A percentile compares a stretch with the other conserved stretches of the same genome.
Evolutionary conservation across 371 early-diverging fungal species (phyloP).

Genomic region (Apophysomyces ossiformis): DNA sequence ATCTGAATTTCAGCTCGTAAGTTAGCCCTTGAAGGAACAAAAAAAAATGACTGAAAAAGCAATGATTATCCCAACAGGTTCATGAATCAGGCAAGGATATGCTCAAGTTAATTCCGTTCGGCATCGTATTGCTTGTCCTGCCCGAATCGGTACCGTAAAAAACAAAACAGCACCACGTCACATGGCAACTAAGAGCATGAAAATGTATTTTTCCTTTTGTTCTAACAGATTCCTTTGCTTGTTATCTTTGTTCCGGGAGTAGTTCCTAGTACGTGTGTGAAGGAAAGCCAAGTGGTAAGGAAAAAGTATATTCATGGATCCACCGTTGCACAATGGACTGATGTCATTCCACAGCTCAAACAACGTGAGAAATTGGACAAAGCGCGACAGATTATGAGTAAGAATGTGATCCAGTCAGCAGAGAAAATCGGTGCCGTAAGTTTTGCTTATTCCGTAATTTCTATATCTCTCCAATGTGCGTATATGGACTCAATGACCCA

Average conservation of each 20-base stretch:
- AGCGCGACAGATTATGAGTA: constrained; percentile 56
- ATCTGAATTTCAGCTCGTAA: constrained; percentile 37
- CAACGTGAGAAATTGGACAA: constrained; percentile 63
- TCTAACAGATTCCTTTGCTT: constrained; percentile 56
- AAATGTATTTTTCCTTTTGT: too few relatives aligned
- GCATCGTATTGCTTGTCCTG: constrained; percentile 53
- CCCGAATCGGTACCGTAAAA: constrained; percentile 56
- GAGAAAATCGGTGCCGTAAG: constrained; percentile 40
- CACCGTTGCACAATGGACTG: constrained; percentile 4
- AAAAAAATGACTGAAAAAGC: neutral
- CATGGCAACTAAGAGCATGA: neutral
- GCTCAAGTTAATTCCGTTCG: constrained; percentile 65
- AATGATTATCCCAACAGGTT: constrained; percentile 35
- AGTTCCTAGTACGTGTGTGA: constrained; percentile 68
- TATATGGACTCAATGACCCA: too few relatives aligned
- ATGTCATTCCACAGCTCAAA: constrained; percentile 43
- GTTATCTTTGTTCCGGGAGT: constrained; percentile 64
- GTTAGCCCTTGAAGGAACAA: neutral
- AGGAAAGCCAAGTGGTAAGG: constrained; percentile 60
- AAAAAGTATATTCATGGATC: neutral
- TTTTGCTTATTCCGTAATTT: neutral
- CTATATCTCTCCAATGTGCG: too few relatives aligned
- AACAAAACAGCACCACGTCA: neutral
- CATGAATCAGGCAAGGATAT: constrained; percentile 57
- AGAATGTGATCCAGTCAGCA: constrained; percentile 47